These are phyloP conservation scores for Meira miltonrushii DNA, from an alignment of 1,284 basidiomycete species.

Conservation along the genomic window DNA sequence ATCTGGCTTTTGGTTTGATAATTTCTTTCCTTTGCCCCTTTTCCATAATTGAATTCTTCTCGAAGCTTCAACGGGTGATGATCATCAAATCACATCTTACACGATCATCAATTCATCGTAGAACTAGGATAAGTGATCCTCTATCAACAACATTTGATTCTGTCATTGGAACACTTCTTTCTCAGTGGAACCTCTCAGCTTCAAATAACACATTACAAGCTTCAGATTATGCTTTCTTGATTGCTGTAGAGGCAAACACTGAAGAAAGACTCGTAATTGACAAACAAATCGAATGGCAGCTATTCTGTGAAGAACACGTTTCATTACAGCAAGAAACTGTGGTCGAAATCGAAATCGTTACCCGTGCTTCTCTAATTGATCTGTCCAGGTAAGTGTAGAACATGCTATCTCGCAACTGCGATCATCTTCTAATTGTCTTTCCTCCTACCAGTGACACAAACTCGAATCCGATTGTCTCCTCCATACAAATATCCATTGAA, in stretches of 20 bases:
- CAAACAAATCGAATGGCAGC: neutral
- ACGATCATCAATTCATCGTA: conserved; percentile 1
- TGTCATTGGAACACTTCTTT: neutral
- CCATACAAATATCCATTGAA: no score
- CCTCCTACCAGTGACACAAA: no score
- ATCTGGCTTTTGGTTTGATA: no score
- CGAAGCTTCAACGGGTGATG: neutral
- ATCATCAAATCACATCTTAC: neutral
- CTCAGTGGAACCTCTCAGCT: neutral
- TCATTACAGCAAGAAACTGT: neutral
- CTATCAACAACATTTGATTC: neutral
- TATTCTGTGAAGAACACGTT: neutral
- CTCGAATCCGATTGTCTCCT: no score
- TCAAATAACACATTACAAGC: no score
- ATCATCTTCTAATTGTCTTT: no score
- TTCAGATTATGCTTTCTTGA: neutral
- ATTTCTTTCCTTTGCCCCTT: no score
- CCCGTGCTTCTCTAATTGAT: no score
- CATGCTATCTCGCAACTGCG: no score
- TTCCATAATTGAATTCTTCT: no score
- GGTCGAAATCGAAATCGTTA: neutral
- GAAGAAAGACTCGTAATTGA: neutral
- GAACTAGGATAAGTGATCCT: neutral
- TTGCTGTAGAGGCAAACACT: neutral
- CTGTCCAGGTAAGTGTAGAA: no score